Evolutionary conservation across 768 basidiomycete species (phyloP).

Genomic region (Flagelloscypha sp.): DNA sequence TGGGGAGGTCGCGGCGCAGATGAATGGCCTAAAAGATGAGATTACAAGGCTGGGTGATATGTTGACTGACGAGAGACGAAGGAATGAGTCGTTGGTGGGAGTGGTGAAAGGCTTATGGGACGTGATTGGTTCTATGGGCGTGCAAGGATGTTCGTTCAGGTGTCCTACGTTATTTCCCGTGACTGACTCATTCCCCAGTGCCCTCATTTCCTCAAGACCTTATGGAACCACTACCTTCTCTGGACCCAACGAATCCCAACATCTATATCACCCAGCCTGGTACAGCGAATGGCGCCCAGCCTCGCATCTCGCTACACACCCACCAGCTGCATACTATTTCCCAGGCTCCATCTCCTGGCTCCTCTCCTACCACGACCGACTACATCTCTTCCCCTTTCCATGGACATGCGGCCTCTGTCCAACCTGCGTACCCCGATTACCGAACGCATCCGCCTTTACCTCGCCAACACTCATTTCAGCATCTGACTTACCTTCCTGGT

Average conservation of each 20-base stretch:
- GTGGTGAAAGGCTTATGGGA: constrained; percentile 60
- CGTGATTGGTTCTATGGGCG: constrained; percentile 46
- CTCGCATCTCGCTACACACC: constrained; percentile 37
- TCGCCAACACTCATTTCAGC: constrained; percentile 24
- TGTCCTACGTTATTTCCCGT: not conserved
- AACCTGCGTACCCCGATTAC: constrained; percentile 12
- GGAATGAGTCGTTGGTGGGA: constrained; percentile 51
- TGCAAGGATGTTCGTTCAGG: constrained; percentile 28
- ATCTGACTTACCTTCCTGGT: constrained; percentile 17
- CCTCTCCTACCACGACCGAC: constrained; percentile 46
- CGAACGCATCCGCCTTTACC: constrained; percentile 21
- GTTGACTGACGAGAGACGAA: constrained; percentile 46
- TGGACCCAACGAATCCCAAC: constrained; percentile 47
- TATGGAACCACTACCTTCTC: too few relatives aligned
- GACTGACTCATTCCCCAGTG: constrained; percentile 19
- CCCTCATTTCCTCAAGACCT: constrained; percentile 45
- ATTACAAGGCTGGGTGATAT: constrained; percentile 55
- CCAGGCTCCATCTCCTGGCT: constrained; percentile 39
- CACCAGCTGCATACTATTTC: too few relatives aligned
- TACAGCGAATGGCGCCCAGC: constrained; percentile 28
- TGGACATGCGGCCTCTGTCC: too few relatives aligned
- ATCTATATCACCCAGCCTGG: constrained; percentile 67
- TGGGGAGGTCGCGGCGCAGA: constrained; percentile 67
- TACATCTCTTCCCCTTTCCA: constrained; percentile 18
- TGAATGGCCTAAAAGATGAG: constrained; percentile 65